These are phyloP conservation scores for Tulasnella sp. DNA, from an alignment of 768 basidiomycete genomes.

Conservation along the genomic window DNA sequence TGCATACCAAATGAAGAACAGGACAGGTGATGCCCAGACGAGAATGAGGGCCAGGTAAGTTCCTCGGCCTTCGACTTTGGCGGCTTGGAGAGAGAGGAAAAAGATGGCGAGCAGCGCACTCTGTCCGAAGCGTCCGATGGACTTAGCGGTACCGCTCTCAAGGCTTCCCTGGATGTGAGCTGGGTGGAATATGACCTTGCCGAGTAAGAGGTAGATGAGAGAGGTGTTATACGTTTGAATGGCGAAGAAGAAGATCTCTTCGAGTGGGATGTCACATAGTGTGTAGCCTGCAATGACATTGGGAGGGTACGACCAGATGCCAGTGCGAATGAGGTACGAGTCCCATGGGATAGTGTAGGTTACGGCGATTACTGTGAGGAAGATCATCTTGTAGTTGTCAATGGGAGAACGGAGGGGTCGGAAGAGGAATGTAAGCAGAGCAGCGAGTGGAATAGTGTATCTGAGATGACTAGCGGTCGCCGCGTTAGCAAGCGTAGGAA, in stretches of 20 bases:
- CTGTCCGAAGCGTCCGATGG: no score
- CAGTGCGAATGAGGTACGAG: slow-evolving; percentile 19
- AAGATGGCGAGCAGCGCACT: no score
- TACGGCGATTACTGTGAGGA: slow-evolving; percentile 1
- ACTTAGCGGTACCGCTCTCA: no score
- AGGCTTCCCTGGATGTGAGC: no score
- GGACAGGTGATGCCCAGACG: no score
- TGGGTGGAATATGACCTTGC: slow-evolving; percentile 17
- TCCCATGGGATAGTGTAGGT: slow-evolving; percentile 20
- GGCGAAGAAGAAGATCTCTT: slow-evolving; percentile 22
- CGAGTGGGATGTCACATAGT: slow-evolving; percentile 19
- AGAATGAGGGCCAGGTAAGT: no score
- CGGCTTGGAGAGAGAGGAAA: no score
- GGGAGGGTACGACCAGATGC: slow-evolving; percentile 21
- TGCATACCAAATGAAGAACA: no score
- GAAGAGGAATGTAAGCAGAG: slow-evolving; percentile 15
- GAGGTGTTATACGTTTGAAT: slow-evolving; percentile 21
- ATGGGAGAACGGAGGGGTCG: slow-evolving; percentile 9
- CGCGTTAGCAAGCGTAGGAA: no score
- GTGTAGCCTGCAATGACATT: slow-evolving; percentile 18
- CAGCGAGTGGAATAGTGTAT: slow-evolving; percentile 17
- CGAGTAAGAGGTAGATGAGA: slow-evolving; percentile 20
- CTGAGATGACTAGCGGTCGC: no score
- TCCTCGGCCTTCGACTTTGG: no score
- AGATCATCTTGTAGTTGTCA: slow-evolving; percentile 16